Evolutionary conservation across 169 alveolate genomes (phyloP).

Genomic region (Plasmodium sp.): DNA sequence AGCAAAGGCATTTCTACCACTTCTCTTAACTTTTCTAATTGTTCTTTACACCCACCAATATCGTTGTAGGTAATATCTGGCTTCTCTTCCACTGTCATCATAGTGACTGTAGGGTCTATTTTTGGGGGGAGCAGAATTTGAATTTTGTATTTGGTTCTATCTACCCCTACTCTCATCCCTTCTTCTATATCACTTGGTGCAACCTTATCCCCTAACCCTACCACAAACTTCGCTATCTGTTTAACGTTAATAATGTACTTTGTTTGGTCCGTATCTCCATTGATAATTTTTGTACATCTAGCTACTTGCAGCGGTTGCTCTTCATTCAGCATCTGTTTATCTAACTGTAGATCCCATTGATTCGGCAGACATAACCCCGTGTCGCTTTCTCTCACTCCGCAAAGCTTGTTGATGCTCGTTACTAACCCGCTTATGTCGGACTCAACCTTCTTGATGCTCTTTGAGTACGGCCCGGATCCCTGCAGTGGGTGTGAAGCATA

Average conservation of each 20-base stretch:
- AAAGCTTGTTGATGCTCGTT: constrained; percentile 82
- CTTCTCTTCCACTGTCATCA: constrained; percentile 99
- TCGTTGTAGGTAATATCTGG: constrained; percentile 99
- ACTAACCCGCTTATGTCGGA: constrained; percentile 80
- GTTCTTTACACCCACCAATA: constrained; percentile 99
- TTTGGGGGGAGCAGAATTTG: constrained; percentile 99
- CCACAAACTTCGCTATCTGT: constrained; percentile 99
- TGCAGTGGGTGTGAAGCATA: constrained; percentile 3
- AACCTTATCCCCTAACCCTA: constrained; percentile 98
- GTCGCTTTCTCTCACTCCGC: constrained; percentile 97
- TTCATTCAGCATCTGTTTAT: constrained; percentile 95
- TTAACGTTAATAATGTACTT: constrained; percentile 95
- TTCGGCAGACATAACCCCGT: constrained; percentile 99
- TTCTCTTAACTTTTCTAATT: constrained; percentile 96
- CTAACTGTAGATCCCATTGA: constrained; percentile 98
- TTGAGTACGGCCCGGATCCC: constrained; percentile 88
- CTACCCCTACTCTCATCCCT: constrained; percentile 99
- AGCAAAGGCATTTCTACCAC: constrained; percentile 99
- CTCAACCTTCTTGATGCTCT: constrained; percentile 81
- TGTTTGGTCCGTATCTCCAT: constrained; percentile 98
- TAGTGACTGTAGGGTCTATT: constrained; percentile 99
- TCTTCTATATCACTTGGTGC: constrained; percentile 99
- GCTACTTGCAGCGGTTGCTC: constrained; percentile 98
- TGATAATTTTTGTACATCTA: constrained; percentile 97
- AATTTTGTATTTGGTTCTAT: constrained; percentile 95